Evolutionary conservation across 78 protist genomes (phyloP).

Genomic region (Dictyostelium capitatum): DNA sequence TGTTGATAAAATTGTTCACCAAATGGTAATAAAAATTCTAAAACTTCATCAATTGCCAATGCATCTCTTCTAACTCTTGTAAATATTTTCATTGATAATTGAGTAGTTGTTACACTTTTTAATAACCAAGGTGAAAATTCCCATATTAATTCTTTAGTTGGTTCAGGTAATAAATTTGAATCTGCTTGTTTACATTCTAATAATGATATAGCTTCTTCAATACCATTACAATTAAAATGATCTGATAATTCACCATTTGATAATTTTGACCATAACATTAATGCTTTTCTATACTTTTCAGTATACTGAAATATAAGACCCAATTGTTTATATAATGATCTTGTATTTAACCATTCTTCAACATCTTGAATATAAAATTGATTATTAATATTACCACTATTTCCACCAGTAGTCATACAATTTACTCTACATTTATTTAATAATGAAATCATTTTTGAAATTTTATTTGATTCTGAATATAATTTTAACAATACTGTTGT

Average conservation of each 20-base stretch:
- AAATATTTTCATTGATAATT: conserved; percentile 43
- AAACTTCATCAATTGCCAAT: conserved; percentile 34
- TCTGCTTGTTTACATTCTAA: background rate
- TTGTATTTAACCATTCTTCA: conserved; percentile 48
- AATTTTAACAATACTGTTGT: conserved; percentile 23
- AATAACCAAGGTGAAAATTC: conserved; percentile 40
- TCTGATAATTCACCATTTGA: conserved; percentile 4
- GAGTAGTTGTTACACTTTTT: background rate
- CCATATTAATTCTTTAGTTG: conserved; percentile 63
- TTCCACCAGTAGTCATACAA: background rate
- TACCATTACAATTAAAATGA: conserved; percentile 4
- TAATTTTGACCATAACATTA: conserved; percentile 25
- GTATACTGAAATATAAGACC: conserved; percentile 53
- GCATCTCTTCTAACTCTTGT: conserved; percentile 27
- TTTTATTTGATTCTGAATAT: conserved; percentile 13
- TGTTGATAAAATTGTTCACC: conserved; percentile 14
- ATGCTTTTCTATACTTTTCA: conserved; percentile 68
- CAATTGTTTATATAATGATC: background rate
- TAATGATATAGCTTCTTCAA: conserved; percentile 12
- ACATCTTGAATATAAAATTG: conserved; percentile 46
- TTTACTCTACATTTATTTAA: background rate
- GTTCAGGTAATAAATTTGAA: conserved; percentile 24
- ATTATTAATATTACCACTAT: background rate
- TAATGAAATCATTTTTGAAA: background rate
- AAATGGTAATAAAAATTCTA: conserved; percentile 26